Percentiles rank a stretch among this genome's conserved stretches.
Evolutionary conservation across 1,139 yeast species (phyloP).

Genomic region (Blastobotrys capitulatus): DNA sequence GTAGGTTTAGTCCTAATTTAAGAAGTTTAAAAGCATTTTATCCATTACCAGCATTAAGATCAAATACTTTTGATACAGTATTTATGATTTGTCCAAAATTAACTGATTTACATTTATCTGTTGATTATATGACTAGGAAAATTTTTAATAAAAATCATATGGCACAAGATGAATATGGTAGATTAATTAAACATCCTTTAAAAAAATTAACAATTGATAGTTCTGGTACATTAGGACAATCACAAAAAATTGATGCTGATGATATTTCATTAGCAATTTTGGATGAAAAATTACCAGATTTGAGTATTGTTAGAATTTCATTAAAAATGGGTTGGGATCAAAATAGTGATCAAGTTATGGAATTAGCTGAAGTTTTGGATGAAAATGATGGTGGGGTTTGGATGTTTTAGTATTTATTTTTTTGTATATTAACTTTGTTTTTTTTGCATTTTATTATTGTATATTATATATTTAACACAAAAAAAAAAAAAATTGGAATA

Average conservation of each 20-base stretch:
- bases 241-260: constrained; percentile 76
- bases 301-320: constrained; percentile 61
- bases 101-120: constrained; percentile 56
- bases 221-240: constrained; percentile 84
- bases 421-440: too few relatives aligned
- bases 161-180: constrained; percentile 22
- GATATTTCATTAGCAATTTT: constrained; percentile 80
- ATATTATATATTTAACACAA: too few relatives aligned
- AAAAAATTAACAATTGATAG: constrained; percentile 66
- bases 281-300: constrained; percentile 67
- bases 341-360: constrained; percentile 60
- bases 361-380: constrained; percentile 42
- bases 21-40: constrained; percentile 62
- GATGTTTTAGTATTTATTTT: constrained; percentile 13
- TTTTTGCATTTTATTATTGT: too few relatives aligned
- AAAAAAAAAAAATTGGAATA: too few relatives aligned
- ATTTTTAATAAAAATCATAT: constrained; percentile 31
- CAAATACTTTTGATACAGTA: constrained; percentile 65
- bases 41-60: constrained; percentile 80
- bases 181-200: constrained; percentile 47
- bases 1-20: constrained; percentile 60
- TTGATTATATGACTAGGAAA: constrained; percentile 67
- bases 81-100: constrained; percentile 74
- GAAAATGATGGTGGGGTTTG: constrained; percentile 34
- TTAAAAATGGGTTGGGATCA: constrained; percentile 87